phyloP scores from a whole-genome alignment of 140 eudicot genomes.

The Erigeron philadelphicus region DNA sequence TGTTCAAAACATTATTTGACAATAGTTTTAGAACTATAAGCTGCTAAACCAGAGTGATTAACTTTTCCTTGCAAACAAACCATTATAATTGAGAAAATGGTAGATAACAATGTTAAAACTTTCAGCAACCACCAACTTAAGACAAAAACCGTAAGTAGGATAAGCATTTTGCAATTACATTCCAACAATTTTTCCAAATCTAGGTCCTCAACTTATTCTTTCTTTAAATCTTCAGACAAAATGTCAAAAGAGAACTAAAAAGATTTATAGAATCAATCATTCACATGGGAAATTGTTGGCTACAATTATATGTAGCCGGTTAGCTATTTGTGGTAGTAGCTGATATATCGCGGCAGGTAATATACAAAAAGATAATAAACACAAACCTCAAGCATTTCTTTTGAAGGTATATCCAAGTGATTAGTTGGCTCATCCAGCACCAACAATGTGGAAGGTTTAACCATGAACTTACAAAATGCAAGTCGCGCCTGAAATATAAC shows the following conservation, averaged over 20 bases:
- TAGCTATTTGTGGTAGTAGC: no score
- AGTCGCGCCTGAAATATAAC: slow-evolving; percentile 76
- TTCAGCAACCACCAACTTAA: not conserved
- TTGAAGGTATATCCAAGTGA: slow-evolving; percentile 95
- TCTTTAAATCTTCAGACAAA: not conserved
- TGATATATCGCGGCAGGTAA: not conserved
- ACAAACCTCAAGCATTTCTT: slow-evolving; percentile 99
- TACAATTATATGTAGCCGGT: no score
- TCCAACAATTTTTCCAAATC: not conserved
- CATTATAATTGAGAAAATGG: not conserved
- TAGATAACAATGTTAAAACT: not conserved
- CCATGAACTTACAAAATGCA: slow-evolving; percentile 98
- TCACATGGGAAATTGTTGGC: not conserved
- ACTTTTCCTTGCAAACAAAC: not conserved
- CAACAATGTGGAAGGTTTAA: slow-evolving; percentile 81
- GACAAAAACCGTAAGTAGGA: not conserved
- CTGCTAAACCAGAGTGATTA: not conserved
- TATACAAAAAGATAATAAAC: not conserved
- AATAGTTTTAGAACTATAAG: slow-evolving; percentile 6
- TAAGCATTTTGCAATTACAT: not conserved
- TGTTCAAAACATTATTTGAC: slow-evolving; percentile 10
- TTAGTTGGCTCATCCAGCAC: slow-evolving; percentile 94
- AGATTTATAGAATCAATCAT: not conserved
- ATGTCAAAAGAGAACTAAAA: not conserved
- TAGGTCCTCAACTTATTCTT: not conserved